phyloP scores from a whole-genome alignment of 2,329 filamentous ascomycete genomes.

The Phialemoniopsis sp. region DNA sequence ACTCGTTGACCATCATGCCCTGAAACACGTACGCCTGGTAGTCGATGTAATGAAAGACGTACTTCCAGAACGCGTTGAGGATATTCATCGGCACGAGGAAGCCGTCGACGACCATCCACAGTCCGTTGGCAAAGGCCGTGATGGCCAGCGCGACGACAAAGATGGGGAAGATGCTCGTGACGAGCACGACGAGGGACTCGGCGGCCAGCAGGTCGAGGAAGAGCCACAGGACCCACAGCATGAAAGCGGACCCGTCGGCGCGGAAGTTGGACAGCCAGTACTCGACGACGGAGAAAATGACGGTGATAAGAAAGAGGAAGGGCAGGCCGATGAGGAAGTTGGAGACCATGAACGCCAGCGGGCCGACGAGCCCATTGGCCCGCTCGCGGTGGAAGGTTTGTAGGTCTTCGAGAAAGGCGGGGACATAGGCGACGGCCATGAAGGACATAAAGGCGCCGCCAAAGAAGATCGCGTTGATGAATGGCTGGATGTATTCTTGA shows the following conservation, averaged over 20 bases:
- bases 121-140: constrained; percentile 77
- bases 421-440: constrained; percentile 80
- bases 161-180: constrained; percentile 67
- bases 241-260: constrained; percentile 61
- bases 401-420: constrained; percentile 75
- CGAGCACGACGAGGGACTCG: constrained; percentile 76
- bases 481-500: constrained; percentile 72
- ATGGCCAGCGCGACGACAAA: constrained; percentile 77
- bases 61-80: constrained; percentile 79
- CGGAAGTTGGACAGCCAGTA: constrained; percentile 80
- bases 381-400: constrained; percentile 70
- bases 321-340: constrained; percentile 81
- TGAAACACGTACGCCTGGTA: constrained; percentile 83
- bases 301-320: constrained; percentile 71
- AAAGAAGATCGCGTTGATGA: constrained; percentile 75
- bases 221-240: constrained; percentile 76
- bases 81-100: constrained; percentile 68
- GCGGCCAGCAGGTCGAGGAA: constrained; percentile 80
- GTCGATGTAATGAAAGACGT: constrained; percentile 83
- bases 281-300: constrained; percentile 69
- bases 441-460: constrained; percentile 72
- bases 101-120: constrained; percentile 83
- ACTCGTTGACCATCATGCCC: constrained; percentile 91
- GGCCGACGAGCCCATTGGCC: constrained; percentile 74
- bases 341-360: constrained; percentile 65